Conservation (phyloP, 129 eudicot species). For the Glebionis coronaria region DNA sequence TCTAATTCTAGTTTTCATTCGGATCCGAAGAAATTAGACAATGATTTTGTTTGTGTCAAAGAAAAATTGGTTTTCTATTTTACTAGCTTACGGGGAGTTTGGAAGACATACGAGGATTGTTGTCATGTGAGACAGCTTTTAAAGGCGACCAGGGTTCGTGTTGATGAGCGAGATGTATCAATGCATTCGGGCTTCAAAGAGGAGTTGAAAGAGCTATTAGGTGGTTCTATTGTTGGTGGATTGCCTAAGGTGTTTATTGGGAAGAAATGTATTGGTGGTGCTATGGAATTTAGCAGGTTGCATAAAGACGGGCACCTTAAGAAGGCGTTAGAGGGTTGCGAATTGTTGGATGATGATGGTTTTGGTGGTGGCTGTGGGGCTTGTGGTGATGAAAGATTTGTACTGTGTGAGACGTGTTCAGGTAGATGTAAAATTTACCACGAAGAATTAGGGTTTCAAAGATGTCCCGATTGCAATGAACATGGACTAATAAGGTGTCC, state of each 20-base stretch:
- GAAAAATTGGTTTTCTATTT: conserved; percentile 68
- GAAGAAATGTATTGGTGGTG: conserved; percentile 63
- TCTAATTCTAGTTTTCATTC: conserved; percentile 24
- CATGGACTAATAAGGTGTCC: conserved; percentile 90
- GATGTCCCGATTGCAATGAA: conserved; percentile 95
- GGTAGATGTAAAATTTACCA: conserved; percentile 90
- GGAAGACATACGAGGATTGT: conserved; percentile 96
- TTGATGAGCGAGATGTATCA: conserved; percentile 91
- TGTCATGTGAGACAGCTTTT: conserved; percentile 62
- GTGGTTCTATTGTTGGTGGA: conserved; percentile 39
- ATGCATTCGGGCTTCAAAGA: conserved; percentile 95
- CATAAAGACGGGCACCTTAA: conserved; percentile 82
- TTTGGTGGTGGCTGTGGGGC: conserved; percentile 37
- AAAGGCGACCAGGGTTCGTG: conserved; percentile 59
- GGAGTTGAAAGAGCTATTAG: conserved; percentile 64
- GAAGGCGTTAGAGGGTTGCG: conserved; percentile 61
- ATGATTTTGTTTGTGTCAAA: conserved; percentile 30
- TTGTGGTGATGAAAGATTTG: conserved; percentile 84
- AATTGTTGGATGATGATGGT: conserved; percentile 35
- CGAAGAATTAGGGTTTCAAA: conserved; percentile 75
- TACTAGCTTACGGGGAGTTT: conserved; percentile 83
- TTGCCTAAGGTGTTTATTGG: conserved; percentile 83
- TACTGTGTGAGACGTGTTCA: conserved; percentile 92
- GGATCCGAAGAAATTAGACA: conserved; percentile 16
- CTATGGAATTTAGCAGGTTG: conserved; percentile 57